Conservation (phyloP, 208 protist genomes). For the Strigomonas galati region DNA sequence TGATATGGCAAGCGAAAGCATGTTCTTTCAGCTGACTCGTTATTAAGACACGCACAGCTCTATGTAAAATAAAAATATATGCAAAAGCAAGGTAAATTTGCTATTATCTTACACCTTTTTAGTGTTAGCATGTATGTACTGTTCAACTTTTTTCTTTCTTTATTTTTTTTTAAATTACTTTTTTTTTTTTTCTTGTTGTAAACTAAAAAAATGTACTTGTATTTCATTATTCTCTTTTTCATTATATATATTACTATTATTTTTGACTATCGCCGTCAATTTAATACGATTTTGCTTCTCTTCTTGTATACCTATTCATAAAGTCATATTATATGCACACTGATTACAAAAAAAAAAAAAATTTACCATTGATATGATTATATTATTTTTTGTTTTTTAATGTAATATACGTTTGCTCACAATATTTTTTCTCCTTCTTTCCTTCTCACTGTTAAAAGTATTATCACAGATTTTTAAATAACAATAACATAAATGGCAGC, state of each 20-base stretch:
- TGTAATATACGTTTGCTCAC: neutral
- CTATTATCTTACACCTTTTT: too few species aligned
- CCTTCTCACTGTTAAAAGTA: too few species aligned
- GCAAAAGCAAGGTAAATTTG: too few species aligned
- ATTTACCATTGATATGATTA: too few species aligned
- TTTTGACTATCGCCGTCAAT: neutral
- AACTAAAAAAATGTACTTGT: slow-evolving; percentile 2
- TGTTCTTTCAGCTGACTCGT: too few species aligned
- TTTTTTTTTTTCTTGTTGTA: neutral
- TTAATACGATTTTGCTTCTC: slow-evolving; percentile 1
- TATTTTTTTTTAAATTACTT: neutral
- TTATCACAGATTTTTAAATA: too few species aligned
- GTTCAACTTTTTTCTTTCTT: neutral
- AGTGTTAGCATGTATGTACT: too few species aligned
- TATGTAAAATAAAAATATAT: too few species aligned
- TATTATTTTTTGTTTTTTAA: neutral
- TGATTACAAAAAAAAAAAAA: neutral
- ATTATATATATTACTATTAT: neutral
- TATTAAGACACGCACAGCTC: too few species aligned
- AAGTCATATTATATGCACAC: slow-evolving; percentile 1
- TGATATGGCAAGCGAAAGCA: too few species aligned
- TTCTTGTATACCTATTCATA: neutral
- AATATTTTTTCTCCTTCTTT: neutral
- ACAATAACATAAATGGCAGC: too few species aligned
- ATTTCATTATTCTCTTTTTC: slow-evolving; percentile 2